phyloP scores from a whole-genome alignment of 1,284 basidiomycete species.

The Puccinia horiana region DNA sequence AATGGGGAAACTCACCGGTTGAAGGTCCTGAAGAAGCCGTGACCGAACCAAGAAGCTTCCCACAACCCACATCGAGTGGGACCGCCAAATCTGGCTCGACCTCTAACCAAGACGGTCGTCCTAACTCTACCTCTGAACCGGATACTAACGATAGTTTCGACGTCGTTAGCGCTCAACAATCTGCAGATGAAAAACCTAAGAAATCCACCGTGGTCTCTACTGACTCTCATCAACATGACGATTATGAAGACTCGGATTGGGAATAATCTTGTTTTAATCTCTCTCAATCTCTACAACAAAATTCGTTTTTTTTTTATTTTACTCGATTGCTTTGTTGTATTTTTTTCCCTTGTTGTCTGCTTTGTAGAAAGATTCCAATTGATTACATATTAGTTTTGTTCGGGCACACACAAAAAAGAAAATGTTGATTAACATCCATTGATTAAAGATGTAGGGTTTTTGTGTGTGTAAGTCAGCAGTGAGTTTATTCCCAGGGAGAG shows the following conservation, averaged over 20 bases:
- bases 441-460: too few relatives aligned
- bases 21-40: neutral
- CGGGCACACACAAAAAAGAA: too few relatives aligned
- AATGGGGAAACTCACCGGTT: neutral
- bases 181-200: constrained; percentile 20
- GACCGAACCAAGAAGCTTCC: too few relatives aligned
- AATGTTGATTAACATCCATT: too few relatives aligned
- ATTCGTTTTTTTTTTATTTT: neutral
- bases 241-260: constrained; percentile 29
- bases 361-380: too few relatives aligned
- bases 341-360: neutral
- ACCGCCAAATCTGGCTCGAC: neutral
- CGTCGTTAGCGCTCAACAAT: constrained; percentile 29
- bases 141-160: constrained; percentile 21
- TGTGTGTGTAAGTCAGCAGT: too few relatives aligned
- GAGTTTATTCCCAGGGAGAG: too few relatives aligned
- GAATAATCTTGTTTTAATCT: neutral
- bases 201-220: neutral
- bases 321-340: neutral
- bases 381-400: too few relatives aligned
- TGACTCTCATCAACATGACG: neutral
- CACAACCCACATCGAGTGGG: neutral
- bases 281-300: neutral
- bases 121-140: constrained; percentile 6
- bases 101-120: neutral